Evolutionary conservation across 176 grass and related monocot genomes (phyloP).

Genomic region (Phragmites australis): DNA sequence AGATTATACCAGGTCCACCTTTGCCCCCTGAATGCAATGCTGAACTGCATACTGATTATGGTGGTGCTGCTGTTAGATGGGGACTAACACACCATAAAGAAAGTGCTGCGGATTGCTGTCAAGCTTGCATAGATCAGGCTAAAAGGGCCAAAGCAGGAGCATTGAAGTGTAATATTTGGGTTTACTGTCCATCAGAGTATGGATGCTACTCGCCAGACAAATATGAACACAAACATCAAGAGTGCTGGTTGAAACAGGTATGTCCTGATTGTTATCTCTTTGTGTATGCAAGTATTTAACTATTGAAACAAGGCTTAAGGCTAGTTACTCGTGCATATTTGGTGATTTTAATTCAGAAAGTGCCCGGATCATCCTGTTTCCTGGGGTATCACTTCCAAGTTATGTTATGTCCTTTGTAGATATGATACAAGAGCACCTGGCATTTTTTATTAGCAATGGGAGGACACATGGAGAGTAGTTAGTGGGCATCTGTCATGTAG

Average conservation of each 20-base stretch:
- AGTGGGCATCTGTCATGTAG: neutral
- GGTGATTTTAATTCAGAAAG: conserved; percentile 1
- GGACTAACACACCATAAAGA: conserved; percentile 96
- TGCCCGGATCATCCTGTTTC: neutral
- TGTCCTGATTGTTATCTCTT: neutral
- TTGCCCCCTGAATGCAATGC: conserved; percentile 70
- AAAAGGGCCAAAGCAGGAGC: conserved; percentile 76
- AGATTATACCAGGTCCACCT: conserved; percentile 85
- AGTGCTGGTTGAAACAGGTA: conserved; percentile 99
- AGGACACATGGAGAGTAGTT: neutral
- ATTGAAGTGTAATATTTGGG: conserved; percentile 96
- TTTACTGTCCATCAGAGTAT: conserved; percentile 95
- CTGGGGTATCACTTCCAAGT: neutral
- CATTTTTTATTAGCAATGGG: neutral
- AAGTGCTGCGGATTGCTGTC: conserved; percentile 89
- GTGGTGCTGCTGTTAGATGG: conserved; percentile 86
- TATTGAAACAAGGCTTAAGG: conserved; percentile 40
- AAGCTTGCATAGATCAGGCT: conserved; percentile 92
- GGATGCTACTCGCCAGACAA: conserved; percentile 95
- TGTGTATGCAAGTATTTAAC: conserved; percentile 40
- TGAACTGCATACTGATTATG: conserved; percentile 88
- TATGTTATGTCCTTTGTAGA: neutral
- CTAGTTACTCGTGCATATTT: neutral
- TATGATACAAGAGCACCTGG: neutral
- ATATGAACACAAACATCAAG: conserved; percentile 98